Conservation (phyloP, 768 basidiomycete genomes). For the Amanita subjunquillea region DNA sequence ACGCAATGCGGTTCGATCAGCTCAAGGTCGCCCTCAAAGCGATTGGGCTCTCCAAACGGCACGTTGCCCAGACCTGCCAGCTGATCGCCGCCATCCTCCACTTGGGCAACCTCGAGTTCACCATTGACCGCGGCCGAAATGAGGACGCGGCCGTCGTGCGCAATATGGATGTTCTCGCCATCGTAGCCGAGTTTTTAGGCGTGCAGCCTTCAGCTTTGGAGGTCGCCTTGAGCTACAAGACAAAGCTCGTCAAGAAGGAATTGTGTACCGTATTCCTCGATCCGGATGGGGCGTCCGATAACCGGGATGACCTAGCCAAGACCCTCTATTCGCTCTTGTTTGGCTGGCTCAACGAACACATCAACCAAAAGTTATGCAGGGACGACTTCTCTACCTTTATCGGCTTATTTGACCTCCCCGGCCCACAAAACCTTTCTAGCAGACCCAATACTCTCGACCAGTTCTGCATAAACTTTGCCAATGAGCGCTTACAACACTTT, state of each 20-base stretch:
- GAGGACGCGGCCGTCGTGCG: constrained; percentile 90
- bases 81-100: constrained; percentile 93
- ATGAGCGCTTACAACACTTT: constrained; percentile 84
- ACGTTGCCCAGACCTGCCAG: constrained; percentile 93
- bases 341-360: constrained; percentile 91
- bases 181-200: constrained; percentile 89
- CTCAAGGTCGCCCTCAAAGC: constrained; percentile 91
- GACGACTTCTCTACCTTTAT: constrained; percentile 92
- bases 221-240: constrained; percentile 79
- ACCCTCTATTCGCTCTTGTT: constrained; percentile 91
- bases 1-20: constrained; percentile 84
- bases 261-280: constrained; percentile 96
- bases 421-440: constrained; percentile 82
- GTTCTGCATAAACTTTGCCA: constrained; percentile 94
- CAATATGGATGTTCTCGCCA: constrained; percentile 71
- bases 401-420: constrained; percentile 89
- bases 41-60: constrained; percentile 87
- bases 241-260: constrained; percentile 89
- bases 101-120: constrained; percentile 92
- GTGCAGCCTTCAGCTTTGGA: constrained; percentile 67
- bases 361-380: constrained; percentile 90
- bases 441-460: constrained; percentile 92
- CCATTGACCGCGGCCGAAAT: constrained; percentile 69
- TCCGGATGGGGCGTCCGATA: constrained; percentile 85
- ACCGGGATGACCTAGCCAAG: constrained; percentile 90